Evolutionary conservation across 495 filamentous ascomycete species (phyloP).

Genomic region (Trichoderma asperelloides): DNA sequence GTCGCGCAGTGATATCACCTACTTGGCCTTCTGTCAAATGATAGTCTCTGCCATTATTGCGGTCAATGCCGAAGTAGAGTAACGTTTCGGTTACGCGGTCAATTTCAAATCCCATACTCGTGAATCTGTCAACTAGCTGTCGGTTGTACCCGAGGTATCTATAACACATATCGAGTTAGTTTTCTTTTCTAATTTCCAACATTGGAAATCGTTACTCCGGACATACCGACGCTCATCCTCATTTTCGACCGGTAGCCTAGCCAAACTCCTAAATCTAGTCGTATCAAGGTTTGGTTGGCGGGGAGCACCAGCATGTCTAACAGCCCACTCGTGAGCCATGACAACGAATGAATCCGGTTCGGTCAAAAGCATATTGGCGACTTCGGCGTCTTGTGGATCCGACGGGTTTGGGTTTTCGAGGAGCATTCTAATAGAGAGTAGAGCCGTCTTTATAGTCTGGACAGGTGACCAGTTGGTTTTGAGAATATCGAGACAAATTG

Average conservation of each 20-base stretch:
- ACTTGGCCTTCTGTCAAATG: constrained; percentile 78
- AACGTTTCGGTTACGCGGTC: constrained; percentile 80
- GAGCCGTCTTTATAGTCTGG: constrained; percentile 88
- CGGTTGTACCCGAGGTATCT: constrained; percentile 90
- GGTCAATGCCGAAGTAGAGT: constrained; percentile 70
- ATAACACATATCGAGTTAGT: constrained; percentile 2
- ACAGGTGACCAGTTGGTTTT: constrained; percentile 88
- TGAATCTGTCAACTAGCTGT: constrained; percentile 78
- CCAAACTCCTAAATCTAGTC: not conserved
- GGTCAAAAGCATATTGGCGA: constrained; percentile 80
- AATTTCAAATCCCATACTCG: constrained; percentile 90
- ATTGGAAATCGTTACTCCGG: not conserved
- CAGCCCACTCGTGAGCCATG: constrained; percentile 84
- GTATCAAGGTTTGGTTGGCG: constrained; percentile 18
- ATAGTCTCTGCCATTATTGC: constrained; percentile 67
- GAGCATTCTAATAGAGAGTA: constrained; percentile 86
- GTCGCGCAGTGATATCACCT: constrained; percentile 77
- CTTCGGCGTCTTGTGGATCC: constrained; percentile 94
- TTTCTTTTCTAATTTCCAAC: not conserved
- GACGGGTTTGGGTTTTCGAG: constrained; percentile 91
- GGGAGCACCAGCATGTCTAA: constrained; percentile 74
- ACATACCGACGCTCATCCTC: not conserved
- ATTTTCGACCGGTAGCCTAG: not conserved
- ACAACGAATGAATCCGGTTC: constrained; percentile 70
- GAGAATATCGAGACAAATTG: constrained; percentile 94